Conservation (phyloP, 768 basidiomycete genomes). For the Cystofilobasidium ferigula region DNA sequence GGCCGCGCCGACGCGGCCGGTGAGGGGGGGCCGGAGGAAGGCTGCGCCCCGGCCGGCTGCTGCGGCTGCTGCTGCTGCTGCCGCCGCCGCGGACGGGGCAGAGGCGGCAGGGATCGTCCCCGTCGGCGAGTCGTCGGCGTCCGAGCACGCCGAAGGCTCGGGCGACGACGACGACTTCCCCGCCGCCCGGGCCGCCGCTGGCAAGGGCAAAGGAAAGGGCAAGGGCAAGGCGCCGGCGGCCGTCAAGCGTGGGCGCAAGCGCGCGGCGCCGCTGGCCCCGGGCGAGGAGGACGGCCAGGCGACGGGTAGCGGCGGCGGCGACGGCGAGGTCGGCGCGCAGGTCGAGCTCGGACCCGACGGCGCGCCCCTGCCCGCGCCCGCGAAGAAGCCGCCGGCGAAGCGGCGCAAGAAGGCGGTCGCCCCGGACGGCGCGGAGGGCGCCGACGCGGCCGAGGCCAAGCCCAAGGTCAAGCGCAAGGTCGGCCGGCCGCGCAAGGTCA, state of each 20-base stretch:
- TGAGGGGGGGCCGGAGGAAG: no score
- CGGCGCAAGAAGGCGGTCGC: background rate
- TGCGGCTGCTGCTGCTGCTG: background rate
- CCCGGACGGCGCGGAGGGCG: background rate
- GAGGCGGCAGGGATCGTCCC: background rate
- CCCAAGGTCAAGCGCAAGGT: constrained; percentile 12
- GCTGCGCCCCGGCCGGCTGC: no score
- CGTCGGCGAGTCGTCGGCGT: background rate
- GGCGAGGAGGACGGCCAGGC: no score
- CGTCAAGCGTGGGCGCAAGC: background rate
- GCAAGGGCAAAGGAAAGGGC: background rate
- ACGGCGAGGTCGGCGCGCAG: background rate
- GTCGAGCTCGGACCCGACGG: background rate
- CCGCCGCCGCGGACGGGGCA: background rate
- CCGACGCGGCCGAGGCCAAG: background rate
- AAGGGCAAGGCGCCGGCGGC: constrained; percentile 1
- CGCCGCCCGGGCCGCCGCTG: background rate
- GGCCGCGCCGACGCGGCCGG: background rate
- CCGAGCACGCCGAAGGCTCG: background rate
- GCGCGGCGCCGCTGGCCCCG: background rate
- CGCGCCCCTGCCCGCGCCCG: background rate
- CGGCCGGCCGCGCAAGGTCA: constrained; percentile 4
- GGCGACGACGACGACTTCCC: constrained; percentile 3
- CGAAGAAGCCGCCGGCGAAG: background rate
- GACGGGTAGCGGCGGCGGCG: background rate